phyloP scores from a whole-genome alignment of 768 basidiomycete genomes.

The Scleroderma bovista region DNA sequence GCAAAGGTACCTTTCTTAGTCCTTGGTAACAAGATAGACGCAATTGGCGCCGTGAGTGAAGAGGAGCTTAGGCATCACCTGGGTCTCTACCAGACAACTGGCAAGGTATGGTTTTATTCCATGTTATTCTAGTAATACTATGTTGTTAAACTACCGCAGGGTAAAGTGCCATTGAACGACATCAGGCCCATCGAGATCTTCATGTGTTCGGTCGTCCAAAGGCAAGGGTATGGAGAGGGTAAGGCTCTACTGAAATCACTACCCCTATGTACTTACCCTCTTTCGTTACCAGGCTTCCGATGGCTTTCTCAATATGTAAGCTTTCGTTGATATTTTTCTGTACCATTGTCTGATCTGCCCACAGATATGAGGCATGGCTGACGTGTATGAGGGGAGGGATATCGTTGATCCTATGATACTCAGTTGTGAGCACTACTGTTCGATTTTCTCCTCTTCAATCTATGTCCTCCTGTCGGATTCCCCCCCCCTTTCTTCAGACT shows the following conservation, averaged over 20 bases:
- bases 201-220: slow-evolving; percentile 99
- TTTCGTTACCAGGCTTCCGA: slow-evolving; percentile 61
- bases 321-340: slow-evolving; percentile 3
- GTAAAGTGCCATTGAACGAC: slow-evolving; percentile 93
- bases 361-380: slow-evolving; percentile 30
- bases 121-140: neutral
- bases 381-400: neutral
- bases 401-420: slow-evolving; percentile 18
- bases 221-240: slow-evolving; percentile 98
- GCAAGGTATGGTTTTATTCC: slow-evolving; percentile 61
- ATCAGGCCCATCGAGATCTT: slow-evolving; percentile 98
- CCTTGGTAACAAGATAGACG: slow-evolving; percentile 99
- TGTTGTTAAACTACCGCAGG: slow-evolving; percentile 41
- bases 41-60: slow-evolving; percentile 95
- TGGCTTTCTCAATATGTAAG: slow-evolving; percentile 97
- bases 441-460: slow-evolving; percentile 12
- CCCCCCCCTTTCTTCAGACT: neutral
- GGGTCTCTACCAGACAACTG: slow-evolving; percentile 98
- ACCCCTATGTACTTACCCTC: slow-evolving; percentile 8
- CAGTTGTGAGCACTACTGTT: slow-evolving; percentile 9
- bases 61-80: slow-evolving; percentile 94
- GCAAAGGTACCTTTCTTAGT: slow-evolving; percentile 96
- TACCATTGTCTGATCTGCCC: slow-evolving; percentile 6
- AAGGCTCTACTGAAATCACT: slow-evolving; percentile 8
- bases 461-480: neutral